Percentiles rank a stretch among this genome's conserved stretches.
Conservation (phyloP, 495 filamentous ascomycete species). For the Cercophora newfieldiana region DNA sequence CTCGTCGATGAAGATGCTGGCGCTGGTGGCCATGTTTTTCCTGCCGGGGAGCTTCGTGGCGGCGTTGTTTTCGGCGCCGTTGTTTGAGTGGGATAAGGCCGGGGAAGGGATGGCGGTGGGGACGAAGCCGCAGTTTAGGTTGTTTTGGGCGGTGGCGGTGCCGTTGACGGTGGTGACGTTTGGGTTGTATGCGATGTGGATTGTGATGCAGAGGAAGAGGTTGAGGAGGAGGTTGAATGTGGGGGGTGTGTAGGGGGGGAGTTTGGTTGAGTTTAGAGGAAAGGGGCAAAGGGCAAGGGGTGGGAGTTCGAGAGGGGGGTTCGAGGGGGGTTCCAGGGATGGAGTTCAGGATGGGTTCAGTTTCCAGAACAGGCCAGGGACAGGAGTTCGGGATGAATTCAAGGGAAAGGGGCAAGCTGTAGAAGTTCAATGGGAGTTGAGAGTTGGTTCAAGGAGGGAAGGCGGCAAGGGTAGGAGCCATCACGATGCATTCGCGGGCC, state of each 20-base stretch:
- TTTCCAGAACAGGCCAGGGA: too few relatives aligned
- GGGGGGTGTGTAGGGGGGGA: background rate
- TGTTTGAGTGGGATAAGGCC: constrained; percentile 31
- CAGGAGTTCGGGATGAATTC: too few relatives aligned
- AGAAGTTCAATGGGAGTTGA: too few relatives aligned
- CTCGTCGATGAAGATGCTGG: constrained; percentile 55
- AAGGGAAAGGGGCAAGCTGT: too few relatives aligned
- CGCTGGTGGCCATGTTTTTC: constrained; percentile 55
- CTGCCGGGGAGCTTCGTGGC: constrained; percentile 53
- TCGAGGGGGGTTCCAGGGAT: too few relatives aligned
- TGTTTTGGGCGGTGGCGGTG: constrained; percentile 34
- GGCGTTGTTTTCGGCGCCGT: constrained; percentile 32
- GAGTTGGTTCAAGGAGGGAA: too few relatives aligned
- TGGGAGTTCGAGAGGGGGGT: background rate
- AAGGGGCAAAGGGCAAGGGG: background rate
- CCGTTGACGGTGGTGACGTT: constrained; percentile 30
- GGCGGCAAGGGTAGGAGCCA: too few relatives aligned
- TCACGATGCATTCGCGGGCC: too few relatives aligned
- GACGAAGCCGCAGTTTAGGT: constrained; percentile 28
- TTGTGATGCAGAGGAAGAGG: constrained; percentile 24
- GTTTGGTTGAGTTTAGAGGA: background rate
- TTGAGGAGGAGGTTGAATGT: constrained; percentile 12
- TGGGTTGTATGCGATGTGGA: constrained; percentile 30
- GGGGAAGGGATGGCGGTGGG: constrained; percentile 15
- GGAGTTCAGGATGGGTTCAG: too few relatives aligned